Evolutionary conservation across 345 rosid genomes (phyloP).

Genomic region (Salix exigua): DNA sequence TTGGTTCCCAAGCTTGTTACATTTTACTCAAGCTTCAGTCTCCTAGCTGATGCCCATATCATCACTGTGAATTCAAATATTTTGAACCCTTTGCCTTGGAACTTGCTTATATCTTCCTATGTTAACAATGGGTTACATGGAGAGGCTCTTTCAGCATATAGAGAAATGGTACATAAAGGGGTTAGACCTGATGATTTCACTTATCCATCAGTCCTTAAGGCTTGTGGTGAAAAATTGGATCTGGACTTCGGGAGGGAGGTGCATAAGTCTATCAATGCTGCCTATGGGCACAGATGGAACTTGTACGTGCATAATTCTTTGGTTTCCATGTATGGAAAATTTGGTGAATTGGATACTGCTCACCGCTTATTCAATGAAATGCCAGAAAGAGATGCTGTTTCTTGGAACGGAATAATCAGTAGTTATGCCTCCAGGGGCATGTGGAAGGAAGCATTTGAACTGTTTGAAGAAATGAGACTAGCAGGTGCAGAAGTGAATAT

Average conservation of each 20-base stretch:
- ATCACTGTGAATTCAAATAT: conserved; percentile 38
- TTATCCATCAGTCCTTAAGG: conserved; percentile 74
- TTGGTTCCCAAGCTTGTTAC: conserved; percentile 61
- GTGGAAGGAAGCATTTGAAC: conserved; percentile 65
- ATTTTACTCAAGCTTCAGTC: conserved; percentile 50
- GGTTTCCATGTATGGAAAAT: conserved; percentile 72
- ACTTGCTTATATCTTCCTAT: conserved; percentile 54
- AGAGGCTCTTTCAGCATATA: conserved; percentile 49
- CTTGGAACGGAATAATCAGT: conserved; percentile 72
- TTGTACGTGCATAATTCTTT: conserved; percentile 70
- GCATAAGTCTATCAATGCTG: conserved; percentile 47
- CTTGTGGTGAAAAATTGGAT: conserved; percentile 62
- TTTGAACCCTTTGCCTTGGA: conserved; percentile 62
- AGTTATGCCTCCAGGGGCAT: conserved; percentile 56
- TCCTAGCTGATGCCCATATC: conserved; percentile 35
- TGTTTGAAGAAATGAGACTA: conserved; percentile 51
- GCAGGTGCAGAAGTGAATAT: conserved; percentile 43
- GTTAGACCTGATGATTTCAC: conserved; percentile 66
- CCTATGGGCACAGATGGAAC: conserved; percentile 30
- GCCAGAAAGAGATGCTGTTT: conserved; percentile 59
- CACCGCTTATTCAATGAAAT: conserved; percentile 52
- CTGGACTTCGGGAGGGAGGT: conserved; percentile 49
- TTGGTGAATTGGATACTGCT: conserved; percentile 46
- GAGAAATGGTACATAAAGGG: conserved; percentile 50
- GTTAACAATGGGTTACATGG: conserved; percentile 36